Base-by-base conservation (phyloP, 2,329 filamentous ascomycete species). In the Gliomastix tumulicola region DNA sequence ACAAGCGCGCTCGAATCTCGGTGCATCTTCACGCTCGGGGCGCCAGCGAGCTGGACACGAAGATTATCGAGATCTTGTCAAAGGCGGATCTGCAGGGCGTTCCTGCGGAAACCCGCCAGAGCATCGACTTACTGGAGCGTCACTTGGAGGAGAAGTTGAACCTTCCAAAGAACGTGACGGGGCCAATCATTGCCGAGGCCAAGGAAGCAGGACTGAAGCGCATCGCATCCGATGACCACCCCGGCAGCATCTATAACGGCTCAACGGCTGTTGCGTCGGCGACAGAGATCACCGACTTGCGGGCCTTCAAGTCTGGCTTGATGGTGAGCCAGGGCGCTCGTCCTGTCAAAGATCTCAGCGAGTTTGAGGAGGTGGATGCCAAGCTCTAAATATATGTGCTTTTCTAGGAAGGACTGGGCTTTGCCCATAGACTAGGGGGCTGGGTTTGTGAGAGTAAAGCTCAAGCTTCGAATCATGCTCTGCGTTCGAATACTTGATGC, bases 281-380 rank as follows among this genome's bases (percentile, higher is more conserved):
- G 1, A 32, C 28, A 15, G 63, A 82, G 36, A 88, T 97, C 49
- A 78, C 76, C 32, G 86, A 94, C 53, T 82, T 95, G 4, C 73
- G 83, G 41, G 72, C 76, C 21, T 96, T 83, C 73, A 94, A 92
- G 69, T 79, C 85, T 1, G 69, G 76, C 12, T 68, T 96, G 49
- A 66, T 75, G 41, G 74, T 87, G 20, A 92, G 81, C 44, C 70
- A 74, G 17, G 90, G 86, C 1, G 78, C 88, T 3, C 71, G 71
- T 42, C 76, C 89, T 0, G 76, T 85, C 21, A 81, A 75, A 52
- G 83, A 92, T 46, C 59, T 97, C 38, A 82, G 72, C 43, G 84
- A 88, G 51, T 97, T 90, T 59, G 85, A 95, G 56, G 90, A 96
- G 41, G 68, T 82, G 41, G 87, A 86, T 44, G 65, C 85, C 12